Evolutionary conservation across 306 rosid genomes (phyloP), one percentile per base, ranked within the genome.

Genomic region (Morella rubra): DNA sequence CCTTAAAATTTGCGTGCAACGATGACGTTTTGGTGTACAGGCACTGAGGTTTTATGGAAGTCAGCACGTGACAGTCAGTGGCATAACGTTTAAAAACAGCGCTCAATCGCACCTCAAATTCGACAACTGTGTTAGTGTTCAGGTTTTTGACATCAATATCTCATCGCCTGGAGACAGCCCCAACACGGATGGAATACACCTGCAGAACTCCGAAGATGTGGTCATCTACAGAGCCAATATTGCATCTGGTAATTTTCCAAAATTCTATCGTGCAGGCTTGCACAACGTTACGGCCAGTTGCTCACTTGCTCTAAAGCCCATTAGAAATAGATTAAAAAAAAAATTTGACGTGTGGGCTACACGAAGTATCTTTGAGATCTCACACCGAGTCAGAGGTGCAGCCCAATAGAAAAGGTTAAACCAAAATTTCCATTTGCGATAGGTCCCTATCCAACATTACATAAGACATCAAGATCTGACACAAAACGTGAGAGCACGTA

Each of bases 161-260:
- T 89, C 90, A 14, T 89, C 94, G n/a, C 97, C 97, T 0, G 88
- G 88, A 22, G 77, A 87, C 74, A 89, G 92, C 73, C 97, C 97
- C 71, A 91, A 91, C 83, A 91, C 97, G 0, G 94, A 91, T 77
- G 97, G 97, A 75, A 88, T 91, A 44, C 97, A 91, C 81, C 85
- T 91, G 1, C 94, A 89, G 27, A 89, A 88, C 76, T 89, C 94
- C 15, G 77, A 78, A 76, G 49, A 75, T 4, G 94, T 85, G 6
- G 74, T 51, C 77, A 89, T 89, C 50, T 89, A 75, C 1, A 58
- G 87, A 24, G 84, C 80, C 50, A 88, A 71, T 62, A 81, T 91
- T 55, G 89, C 90, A 18, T 91, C 94, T 79, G 94, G 97, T 91
- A 71, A 81, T 71, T 73, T 18, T 42, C 42, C 18, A 49, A 49